Base-by-base conservation (phyloP, 192 early-diverging fungal species). In the Hyaloraphidium curvatum region DNA sequence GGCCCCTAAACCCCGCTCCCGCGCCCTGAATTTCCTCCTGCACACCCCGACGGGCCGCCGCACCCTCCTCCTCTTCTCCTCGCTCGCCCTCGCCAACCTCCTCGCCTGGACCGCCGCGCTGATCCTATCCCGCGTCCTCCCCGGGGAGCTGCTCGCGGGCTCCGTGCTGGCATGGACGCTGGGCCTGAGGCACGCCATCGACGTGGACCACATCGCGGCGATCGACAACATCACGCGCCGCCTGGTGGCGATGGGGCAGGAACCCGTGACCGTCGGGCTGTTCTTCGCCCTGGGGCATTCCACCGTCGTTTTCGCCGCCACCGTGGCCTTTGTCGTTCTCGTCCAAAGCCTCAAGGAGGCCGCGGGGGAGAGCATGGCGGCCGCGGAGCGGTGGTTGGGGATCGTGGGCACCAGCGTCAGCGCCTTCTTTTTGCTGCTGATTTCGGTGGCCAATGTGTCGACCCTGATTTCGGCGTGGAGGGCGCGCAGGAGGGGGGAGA, bases 191-290 rank as follows among this genome's bases (percentile, higher is more conserved):
- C 74, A 76, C 50, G 74, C 72, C n/a, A 64, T 76, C 9, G 72
- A 76, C 53, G 74, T 71, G 63, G 80, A 83, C 52, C 80, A 83
- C 56, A 71, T 83, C 26, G 75, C 80, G 0, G 80, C 81, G 1
- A 83, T 83, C 55, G 81, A 83, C 54, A 83, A 83, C 52, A 75
- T 81, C 9, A 83, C 80, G 11, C 62, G 81, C 14, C 72, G 73
- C 33, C 61, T 83, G 16, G 58, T 79, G 0, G 57, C 59, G 28
- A 56, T 67, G 19, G 54, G 54, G 13, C 43, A 69, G 28, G 55
- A 58, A 28, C 72, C 80, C 0, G 62, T 81, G 0, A 65, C 69
- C 33, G 79, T 83, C 17, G 81, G 81, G 0, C 58, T 83, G 0
- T 83, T 72, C 39, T 83, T 83, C 52, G 72, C 81, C 0, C 59